A percentile compares a stretch with the other conserved stretches of the same genome.
Conservation (phyloP, 2,329 filamentous ascomycete genomes). For the Colletotrichum abscissum region DNA sequence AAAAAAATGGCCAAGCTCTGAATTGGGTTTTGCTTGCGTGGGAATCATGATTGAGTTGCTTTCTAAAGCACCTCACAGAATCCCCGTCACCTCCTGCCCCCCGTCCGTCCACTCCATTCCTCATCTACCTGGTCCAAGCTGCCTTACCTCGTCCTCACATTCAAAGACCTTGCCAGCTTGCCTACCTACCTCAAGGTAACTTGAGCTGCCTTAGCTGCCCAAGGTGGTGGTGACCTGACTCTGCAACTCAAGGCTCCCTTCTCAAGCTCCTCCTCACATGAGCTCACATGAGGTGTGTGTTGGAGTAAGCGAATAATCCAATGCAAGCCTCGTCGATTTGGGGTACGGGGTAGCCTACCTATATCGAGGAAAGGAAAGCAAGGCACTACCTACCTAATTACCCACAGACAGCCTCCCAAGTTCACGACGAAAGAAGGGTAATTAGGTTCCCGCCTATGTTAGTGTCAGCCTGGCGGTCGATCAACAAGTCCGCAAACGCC, state of each 20-base stretch:
- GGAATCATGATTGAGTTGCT: neutral
- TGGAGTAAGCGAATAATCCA: neutral
- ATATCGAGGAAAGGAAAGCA: neutral
- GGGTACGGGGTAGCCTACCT: neutral
- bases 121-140: neutral
- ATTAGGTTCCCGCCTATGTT: neutral
- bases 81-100: neutral
- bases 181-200: neutral
- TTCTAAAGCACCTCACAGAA: neutral
- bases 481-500: conserved; percentile 29
- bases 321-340: conserved; percentile 26
- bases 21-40: neutral
- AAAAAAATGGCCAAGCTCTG: neutral
- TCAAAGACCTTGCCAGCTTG: neutral
- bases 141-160: neutral
- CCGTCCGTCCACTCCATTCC: neutral
- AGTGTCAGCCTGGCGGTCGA: conserved; percentile 2
- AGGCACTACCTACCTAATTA: too few species aligned
- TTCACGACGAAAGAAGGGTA: neutral
- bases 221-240: neutral
- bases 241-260: neutral
- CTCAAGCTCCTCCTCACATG: neutral
- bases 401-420: neutral
- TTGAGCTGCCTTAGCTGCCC: neutral
- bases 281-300: neutral